These are phyloP conservation scores for Phellopilus nigrolimitatus DNA, from an alignment of 1,284 basidiomycete species.

Conservation along the genomic window DNA sequence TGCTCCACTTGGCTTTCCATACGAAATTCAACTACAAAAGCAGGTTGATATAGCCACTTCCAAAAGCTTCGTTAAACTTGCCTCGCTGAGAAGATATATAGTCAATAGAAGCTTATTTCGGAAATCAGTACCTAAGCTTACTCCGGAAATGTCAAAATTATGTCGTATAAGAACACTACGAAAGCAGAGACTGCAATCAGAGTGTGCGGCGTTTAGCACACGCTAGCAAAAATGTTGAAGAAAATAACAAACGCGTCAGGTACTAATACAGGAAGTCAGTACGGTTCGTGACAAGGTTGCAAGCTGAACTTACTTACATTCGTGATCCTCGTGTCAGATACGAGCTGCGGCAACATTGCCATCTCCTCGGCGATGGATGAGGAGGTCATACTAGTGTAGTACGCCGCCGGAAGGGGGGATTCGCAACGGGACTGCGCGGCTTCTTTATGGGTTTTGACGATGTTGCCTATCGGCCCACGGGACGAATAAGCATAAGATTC, in stretches of 20 bases:
- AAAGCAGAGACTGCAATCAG: slow-evolving; percentile 4
- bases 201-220: not conserved
- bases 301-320: no score
- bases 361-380: slow-evolving; percentile 4
- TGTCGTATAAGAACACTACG: slow-evolving; percentile 13
- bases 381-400: not conserved
- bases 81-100: no score
- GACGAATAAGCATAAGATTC: no score
- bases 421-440: not conserved
- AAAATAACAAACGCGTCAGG: slow-evolving; percentile 1
- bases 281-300: no score
- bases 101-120: no score
- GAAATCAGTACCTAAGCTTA: not conserved
- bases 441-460: slow-evolving; percentile 1
- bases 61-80: no score
- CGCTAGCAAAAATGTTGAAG: not conserved
- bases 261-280: not conserved
- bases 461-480: no score
- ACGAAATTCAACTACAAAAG: not conserved
- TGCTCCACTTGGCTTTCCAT: slow-evolving; percentile 15
- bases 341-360: not conserved
- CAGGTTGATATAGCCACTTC: not conserved
- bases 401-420: no score
- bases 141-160: slow-evolving; percentile 12
- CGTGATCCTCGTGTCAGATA: slow-evolving; percentile 3